Evolutionary conservation across 2,329 filamentous ascomycete species (phyloP).

Genomic region (Botryotinia convoluta): DNA sequence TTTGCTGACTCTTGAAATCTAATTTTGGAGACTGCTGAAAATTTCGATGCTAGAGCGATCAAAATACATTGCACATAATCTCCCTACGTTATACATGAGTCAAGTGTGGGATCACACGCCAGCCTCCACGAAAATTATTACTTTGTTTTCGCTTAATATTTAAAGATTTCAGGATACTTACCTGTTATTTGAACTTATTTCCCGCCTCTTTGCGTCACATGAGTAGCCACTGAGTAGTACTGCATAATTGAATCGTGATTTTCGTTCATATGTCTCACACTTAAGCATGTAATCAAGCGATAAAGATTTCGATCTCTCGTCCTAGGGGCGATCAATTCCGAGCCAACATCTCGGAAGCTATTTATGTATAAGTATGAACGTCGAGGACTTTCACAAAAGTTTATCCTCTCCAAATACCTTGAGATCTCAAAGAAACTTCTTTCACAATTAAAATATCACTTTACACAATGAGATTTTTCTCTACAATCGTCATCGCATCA

Average conservation of each 20-base stretch:
- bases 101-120: background rate
- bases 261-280: background rate
- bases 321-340: background rate
- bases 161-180: background rate
- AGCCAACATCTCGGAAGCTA: background rate
- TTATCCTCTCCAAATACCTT: background rate
- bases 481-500: no score
- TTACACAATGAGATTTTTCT: background rate
- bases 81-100: background rate
- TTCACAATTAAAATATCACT: background rate
- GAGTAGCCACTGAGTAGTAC: background rate
- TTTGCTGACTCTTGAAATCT: background rate
- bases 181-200: background rate
- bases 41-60: background rate
- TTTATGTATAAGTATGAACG: background rate
- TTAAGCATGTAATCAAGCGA: no score
- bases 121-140: background rate
- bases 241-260: background rate
- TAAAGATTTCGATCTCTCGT: background rate
- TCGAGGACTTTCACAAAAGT: background rate
- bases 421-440: background rate
- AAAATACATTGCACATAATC: background rate
- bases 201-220: background rate
- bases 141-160: background rate
- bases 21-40: background rate